These are phyloP conservation scores for Boletus coccyginus DNA, from an alignment of 768 basidiomycete species.

Conservation along the genomic window DNA sequence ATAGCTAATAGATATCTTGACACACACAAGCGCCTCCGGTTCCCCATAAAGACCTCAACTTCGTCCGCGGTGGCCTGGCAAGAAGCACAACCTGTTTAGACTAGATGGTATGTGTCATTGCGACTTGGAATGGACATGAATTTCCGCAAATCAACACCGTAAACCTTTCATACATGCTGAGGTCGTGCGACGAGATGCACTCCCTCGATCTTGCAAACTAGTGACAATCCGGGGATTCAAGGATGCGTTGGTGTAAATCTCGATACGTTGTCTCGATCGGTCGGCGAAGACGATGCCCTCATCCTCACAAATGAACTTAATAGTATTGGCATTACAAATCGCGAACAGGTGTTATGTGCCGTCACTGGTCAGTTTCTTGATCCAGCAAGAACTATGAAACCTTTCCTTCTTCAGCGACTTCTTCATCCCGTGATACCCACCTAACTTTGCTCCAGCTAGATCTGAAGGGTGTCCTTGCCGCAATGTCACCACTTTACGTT, in stretches of 20 bases:
- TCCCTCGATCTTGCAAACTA: conserved; percentile 5
- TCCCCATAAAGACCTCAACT: conserved; percentile 6
- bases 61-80: conserved; percentile 19
- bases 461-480: conserved; percentile 3
- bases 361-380: background rate
- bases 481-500: conserved; percentile 14
- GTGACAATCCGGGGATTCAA: conserved; percentile 14
- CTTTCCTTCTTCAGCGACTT: conserved; percentile 4
- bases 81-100: conserved; percentile 5
- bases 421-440: conserved; percentile 10
- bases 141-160: conserved; percentile 15
- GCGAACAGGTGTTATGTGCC: conserved; percentile 1
- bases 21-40: background rate
- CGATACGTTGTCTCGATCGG: conserved; percentile 20
- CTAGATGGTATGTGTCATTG: background rate
- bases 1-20: conserved; percentile 12
- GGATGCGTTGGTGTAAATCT: conserved; percentile 15
- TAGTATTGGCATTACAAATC: conserved; percentile 5
- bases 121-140: background rate
- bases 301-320: conserved; percentile 19
- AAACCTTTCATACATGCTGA: conserved; percentile 11
- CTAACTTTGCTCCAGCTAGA: background rate
- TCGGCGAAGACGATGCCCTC: conserved; percentile 5
- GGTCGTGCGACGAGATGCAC: conserved; percentile 3
- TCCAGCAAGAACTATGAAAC: background rate